Base-by-base conservation (phyloP, 257 asterid species). In the Verbascum thapsus region DNA sequence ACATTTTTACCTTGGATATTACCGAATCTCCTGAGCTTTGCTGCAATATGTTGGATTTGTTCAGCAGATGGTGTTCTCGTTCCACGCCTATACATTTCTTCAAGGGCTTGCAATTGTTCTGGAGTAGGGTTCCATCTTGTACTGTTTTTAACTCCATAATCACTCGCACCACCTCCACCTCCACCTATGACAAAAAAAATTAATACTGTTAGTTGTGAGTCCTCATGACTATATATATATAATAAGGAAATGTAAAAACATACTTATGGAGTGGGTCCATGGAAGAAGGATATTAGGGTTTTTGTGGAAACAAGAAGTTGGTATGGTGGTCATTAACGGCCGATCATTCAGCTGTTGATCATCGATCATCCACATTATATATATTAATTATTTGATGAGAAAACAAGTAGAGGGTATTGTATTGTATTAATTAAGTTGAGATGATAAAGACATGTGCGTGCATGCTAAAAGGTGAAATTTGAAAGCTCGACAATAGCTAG, bases 51-150 rank as follows among this genome's bases (percentile, higher is more conserved):
- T 59, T 84, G 89, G 74, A 90, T 90, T 76, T 90, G 95, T 44
- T 84, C 90, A 3, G 98, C 87, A 9, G 95, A 74, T 10, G 98
- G 96, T 2, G 90, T 85, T 20, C 88, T 76, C 12, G 77, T 71
- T 19, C 95, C 95, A 5, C 85, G 72, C 23, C 78, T 53, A 55
- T 87, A 88, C 94, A 85, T 78, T 62, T 90, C 97, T 32, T 83
- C 89, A 3, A 90, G 86, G 4, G 87, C 82, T 68, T 80, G 81
- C 39, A 90, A 47, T 50, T 90, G 97, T 66, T 87, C 97, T 15
- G 91, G 76, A 1, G 96, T 85, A 51, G 97, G 97, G 73, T 83
- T 90, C 97, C 97, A 90, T 64, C 96, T 70, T 11, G 94, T 62
- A 58, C 85, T 79, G 70, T 72, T 70, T 57, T 17, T 64, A 0